A percentile compares a stretch with the other conserved stretches of the same genome.
phyloP scores from a whole-genome alignment of 345 rosid species.

The Gossypium ekmanianum region DNA sequence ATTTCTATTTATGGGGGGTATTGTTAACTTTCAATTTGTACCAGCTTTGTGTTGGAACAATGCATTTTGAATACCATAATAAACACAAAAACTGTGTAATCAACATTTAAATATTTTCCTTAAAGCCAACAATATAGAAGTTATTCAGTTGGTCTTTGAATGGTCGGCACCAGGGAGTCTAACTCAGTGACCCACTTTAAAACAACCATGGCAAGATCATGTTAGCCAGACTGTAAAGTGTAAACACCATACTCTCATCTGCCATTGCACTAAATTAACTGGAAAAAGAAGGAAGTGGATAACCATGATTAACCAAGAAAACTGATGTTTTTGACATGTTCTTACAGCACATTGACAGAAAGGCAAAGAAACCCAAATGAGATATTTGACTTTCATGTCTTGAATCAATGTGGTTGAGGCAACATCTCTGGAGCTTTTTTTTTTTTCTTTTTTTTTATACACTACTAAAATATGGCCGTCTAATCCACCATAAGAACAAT shows the following conservation, averaged over 20 bases:
- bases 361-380: neutral
- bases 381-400: neutral
- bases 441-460: too few relatives aligned
- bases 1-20: neutral
- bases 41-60: too few relatives aligned
- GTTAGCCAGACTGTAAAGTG: conserved; percentile 12
- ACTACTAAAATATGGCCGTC: neutral
- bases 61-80: too few relatives aligned
- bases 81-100: too few relatives aligned
- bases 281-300: neutral
- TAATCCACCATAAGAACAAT: neutral
- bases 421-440: neutral
- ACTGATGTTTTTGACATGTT: neutral
- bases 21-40: neutral
- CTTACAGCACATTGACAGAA: neutral
- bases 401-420: neutral
- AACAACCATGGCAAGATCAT: neutral
- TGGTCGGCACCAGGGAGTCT: neutral
- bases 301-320: neutral
- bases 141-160: neutral
- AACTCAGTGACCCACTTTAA: neutral
- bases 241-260: neutral
- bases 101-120: too few relatives aligned
- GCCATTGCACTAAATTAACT: neutral
- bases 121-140: too few relatives aligned